Conservation (phyloP, 2,329 filamentous ascomycete genomes). For the Ceratocystis harringtonii region DNA sequence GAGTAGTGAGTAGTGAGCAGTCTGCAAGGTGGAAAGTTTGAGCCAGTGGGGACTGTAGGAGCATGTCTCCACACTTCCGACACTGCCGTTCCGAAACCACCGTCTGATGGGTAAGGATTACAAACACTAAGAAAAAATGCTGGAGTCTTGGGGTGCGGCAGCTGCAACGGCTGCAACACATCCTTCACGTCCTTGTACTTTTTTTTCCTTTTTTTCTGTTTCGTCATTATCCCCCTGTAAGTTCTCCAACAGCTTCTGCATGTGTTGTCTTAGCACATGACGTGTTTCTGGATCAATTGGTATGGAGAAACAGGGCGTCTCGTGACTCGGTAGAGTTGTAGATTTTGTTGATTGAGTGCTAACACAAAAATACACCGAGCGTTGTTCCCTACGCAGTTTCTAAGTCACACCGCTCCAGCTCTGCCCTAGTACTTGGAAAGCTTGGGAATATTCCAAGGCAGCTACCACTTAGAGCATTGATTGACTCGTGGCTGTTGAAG, state of each 20-base stretch:
- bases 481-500: background rate
- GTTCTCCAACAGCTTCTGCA: background rate
- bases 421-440: background rate
- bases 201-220: background rate
- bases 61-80: background rate
- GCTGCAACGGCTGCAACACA: too few species aligned
- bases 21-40: background rate
- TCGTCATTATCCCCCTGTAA: background rate
- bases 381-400: background rate
- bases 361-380: background rate
- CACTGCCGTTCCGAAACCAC: background rate
- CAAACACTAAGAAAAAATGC: background rate
- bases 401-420: background rate
- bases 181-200: too few species aligned
- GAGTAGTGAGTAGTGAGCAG: too few species aligned
- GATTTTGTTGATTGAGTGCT: background rate
- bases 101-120: background rate
- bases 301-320: conserved; percentile 1
- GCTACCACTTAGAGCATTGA: background rate
- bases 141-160: background rate
- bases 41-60: background rate
- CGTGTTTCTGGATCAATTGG: background rate
- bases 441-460: background rate
- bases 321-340: background rate
- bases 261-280: conserved; percentile 4